phyloP scores from a whole-genome alignment of 148 eudicot species.

The Heliamphora exappendiculata region DNA sequence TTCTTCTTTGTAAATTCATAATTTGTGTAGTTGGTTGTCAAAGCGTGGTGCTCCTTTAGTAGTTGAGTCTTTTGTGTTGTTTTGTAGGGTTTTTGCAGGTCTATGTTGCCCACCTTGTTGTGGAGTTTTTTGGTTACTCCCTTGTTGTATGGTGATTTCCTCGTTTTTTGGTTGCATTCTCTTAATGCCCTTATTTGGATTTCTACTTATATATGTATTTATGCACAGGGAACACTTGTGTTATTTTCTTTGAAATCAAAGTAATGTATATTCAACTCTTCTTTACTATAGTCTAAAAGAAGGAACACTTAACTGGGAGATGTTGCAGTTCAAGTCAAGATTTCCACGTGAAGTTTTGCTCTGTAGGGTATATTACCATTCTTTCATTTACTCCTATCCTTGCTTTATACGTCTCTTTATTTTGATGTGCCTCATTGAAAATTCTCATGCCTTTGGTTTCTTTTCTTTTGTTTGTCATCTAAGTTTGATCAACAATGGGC shows the following conservation, averaged over 20 bases:
- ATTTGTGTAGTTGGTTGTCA: too few relatives aligned
- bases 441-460: neutral
- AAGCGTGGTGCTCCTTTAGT: too few relatives aligned
- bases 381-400: neutral
- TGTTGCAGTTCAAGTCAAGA: conserved; percentile 85
- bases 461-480: neutral
- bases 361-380: conserved; percentile 65
- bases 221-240: neutral
- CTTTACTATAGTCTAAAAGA: conserved; percentile 65
- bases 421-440: neutral
- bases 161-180: neutral
- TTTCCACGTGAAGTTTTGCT: conserved; percentile 96
- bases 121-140: neutral
- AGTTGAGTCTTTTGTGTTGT: too few relatives aligned
- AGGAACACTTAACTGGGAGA: conserved; percentile 91
- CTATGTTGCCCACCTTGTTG: too few relatives aligned
- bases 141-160: neutral
- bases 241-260: neutral
- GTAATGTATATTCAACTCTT: neutral
- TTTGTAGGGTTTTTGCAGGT: too few relatives aligned
- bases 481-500: neutral
- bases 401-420: neutral
- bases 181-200: neutral
- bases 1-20: too few relatives aligned
- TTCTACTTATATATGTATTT: neutral